A percentile compares a stretch with the other conserved stretches of the same genome.
These are phyloP conservation scores for Blumeriella jaapii DNA, from an alignment of 2,329 filamentous ascomycete genomes.

Conservation along the genomic window DNA sequence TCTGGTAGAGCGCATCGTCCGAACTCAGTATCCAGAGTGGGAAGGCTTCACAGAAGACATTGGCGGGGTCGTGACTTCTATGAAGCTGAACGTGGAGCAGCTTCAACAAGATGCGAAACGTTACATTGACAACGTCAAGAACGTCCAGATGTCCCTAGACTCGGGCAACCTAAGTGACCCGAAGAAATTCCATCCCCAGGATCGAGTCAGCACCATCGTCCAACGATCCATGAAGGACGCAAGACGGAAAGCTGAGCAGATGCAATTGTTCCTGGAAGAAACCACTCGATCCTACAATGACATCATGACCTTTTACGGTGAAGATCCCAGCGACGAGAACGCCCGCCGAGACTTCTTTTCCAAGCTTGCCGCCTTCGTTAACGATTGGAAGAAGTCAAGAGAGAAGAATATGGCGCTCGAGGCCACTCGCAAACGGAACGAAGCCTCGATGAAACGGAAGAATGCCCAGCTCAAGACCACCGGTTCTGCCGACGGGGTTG, in stretches of 20 bases:
- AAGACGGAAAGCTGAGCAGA: conserved; percentile 86
- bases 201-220: conserved; percentile 84
- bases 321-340: conserved; percentile 84
- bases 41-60: conserved; percentile 84
- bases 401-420: conserved; percentile 84
- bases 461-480: conserved; percentile 52
- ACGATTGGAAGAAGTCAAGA: conserved; percentile 90
- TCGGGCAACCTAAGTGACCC: conserved; percentile 89
- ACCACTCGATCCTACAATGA: conserved; percentile 87
- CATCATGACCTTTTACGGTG: conserved; percentile 93
- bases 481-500: conserved; percentile 29
- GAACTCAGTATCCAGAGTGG: conserved; percentile 94
- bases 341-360: conserved; percentile 91
- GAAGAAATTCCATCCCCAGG: conserved; percentile 95
- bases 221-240: conserved; percentile 96
- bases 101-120: conserved; percentile 75
- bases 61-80: conserved; percentile 58
- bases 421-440: conserved; percentile 73
- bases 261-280: conserved; percentile 86
- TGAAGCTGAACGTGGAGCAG: conserved; percentile 94
- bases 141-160: conserved; percentile 85
- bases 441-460: conserved; percentile 88
- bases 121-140: conserved; percentile 92
- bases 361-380: conserved; percentile 81
- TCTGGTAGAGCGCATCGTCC: conserved; percentile 89